Evolutionary conservation across 2,329 filamentous ascomycete species (phyloP).

Genomic region (Colletotrichum limetticola): DNA sequence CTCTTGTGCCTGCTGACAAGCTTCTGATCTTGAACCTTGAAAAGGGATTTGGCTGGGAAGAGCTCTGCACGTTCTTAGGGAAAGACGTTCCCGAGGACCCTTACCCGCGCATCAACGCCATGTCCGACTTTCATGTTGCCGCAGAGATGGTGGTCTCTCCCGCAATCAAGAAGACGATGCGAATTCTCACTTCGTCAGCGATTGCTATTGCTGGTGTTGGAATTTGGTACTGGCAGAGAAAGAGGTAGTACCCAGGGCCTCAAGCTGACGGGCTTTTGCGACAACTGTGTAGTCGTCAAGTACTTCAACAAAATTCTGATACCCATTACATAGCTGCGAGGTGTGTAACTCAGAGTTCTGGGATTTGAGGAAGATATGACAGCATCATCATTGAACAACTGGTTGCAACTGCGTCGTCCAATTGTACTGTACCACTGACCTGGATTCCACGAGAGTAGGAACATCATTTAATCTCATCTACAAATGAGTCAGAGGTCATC

Average conservation of each 20-base stretch:
- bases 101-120: slow-evolving; percentile 40
- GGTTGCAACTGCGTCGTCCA: too few relatives aligned
- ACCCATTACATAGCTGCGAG: not conserved
- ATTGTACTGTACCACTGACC: too few relatives aligned
- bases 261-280: not conserved
- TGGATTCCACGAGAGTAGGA: too few relatives aligned
- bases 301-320: not conserved
- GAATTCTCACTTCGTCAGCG: slow-evolving; percentile 12
- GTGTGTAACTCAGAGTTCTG: too few relatives aligned
- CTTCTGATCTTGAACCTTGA: slow-evolving; percentile 46
- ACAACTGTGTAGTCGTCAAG: not conserved
- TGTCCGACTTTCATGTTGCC: slow-evolving; percentile 31
- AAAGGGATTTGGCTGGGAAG: slow-evolving; percentile 49
- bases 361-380: too few relatives aligned
- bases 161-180: slow-evolving; percentile 24
- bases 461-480: too few relatives aligned
- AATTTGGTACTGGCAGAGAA: slow-evolving; percentile 26
- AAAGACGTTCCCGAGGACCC: slow-evolving; percentile 41
- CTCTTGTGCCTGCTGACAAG: slow-evolving; percentile 40
- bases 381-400: too few relatives aligned
- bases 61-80: slow-evolving; percentile 47
- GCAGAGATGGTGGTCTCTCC: slow-evolving; percentile 28
- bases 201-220: slow-evolving; percentile 10
- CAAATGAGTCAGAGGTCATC: too few relatives aligned
- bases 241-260: not conserved